phyloP scores from a whole-genome alignment of 148 eudicot genomes.

The Limonium bicolor region DNA sequence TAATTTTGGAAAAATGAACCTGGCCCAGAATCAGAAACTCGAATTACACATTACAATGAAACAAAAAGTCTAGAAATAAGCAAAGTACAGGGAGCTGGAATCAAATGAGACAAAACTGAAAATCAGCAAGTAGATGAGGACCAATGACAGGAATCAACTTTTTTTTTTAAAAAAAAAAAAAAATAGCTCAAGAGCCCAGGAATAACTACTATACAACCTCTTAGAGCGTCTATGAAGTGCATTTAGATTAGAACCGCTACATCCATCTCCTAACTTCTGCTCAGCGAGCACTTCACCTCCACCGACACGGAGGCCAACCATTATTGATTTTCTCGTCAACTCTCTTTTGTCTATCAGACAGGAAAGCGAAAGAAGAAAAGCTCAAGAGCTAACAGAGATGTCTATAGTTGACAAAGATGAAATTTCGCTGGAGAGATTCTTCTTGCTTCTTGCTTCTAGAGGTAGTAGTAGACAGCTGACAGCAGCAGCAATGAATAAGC shows the following conservation, averaged over 20 bases:
- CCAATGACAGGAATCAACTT: neutral
- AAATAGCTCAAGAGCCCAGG: neutral
- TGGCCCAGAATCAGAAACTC: neutral
- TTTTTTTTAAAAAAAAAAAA: neutral
- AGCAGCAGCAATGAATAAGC: neutral
- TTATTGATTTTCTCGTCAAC: neutral
- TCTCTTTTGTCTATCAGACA: neutral
- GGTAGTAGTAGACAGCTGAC: neutral
- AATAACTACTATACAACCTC: slow-evolving; percentile 1
- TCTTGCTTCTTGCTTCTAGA: neutral
- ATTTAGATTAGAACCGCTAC: neutral
- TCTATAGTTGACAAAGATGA: no score
- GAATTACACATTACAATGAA: neutral
- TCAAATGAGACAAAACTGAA: no score
- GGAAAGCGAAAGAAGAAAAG: neutral
- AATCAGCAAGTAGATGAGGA: neutral
- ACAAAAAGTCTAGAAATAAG: no score
- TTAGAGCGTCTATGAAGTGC: slow-evolving; percentile 7
- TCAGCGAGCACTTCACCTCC: slow-evolving; percentile 3
- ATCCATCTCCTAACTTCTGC: no score
- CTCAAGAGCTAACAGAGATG: neutral
- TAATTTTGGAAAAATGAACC: no score
- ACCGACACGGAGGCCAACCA: slow-evolving; percentile 1
- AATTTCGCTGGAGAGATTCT: neutral
- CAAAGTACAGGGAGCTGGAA: no score